Conservation (phyloP, 805 yeast genomes). For the Suhomyces sp. region DNA sequence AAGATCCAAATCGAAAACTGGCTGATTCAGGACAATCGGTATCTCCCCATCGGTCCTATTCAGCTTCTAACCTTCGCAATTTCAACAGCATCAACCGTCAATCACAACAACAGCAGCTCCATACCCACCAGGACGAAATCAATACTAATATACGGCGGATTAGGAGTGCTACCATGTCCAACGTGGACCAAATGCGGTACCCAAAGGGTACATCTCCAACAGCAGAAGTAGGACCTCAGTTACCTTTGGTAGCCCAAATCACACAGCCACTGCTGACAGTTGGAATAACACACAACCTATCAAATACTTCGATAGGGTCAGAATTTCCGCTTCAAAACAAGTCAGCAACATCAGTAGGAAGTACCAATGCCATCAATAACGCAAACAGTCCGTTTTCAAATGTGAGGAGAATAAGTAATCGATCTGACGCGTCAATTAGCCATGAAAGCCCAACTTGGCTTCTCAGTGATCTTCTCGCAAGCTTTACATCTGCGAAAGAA, state of each 20-base stretch:
- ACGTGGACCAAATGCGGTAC: neutral
- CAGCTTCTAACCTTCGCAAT: neutral
- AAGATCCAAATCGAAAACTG: no score
- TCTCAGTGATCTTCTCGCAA: conserved; percentile 59
- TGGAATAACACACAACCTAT: no score
- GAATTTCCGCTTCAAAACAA: no score
- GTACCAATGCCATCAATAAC: neutral
- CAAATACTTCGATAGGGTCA: no score
- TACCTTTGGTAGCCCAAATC: no score
- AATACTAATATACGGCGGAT: conserved; percentile 4
- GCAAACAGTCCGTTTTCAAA: neutral
- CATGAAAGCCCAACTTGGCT: conserved; percentile 48
- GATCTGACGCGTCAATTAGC: neutral
- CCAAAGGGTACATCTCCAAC: no score
- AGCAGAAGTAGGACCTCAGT: no score
- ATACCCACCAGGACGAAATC: neutral
- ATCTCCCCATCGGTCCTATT: conserved; percentile 3
- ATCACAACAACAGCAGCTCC: neutral
- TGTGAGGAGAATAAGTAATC: neutral
- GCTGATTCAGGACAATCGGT: no score
- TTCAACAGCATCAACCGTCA: conserved; percentile 2
- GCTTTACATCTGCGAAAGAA: conserved; percentile 50
- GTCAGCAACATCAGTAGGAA: no score
- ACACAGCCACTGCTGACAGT: no score
- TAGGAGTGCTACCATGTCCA: conserved; percentile 11